phyloP scores from a whole-genome alignment of 371 early-diverging fungal species.

The Lichtheimia ramosa region DNA sequence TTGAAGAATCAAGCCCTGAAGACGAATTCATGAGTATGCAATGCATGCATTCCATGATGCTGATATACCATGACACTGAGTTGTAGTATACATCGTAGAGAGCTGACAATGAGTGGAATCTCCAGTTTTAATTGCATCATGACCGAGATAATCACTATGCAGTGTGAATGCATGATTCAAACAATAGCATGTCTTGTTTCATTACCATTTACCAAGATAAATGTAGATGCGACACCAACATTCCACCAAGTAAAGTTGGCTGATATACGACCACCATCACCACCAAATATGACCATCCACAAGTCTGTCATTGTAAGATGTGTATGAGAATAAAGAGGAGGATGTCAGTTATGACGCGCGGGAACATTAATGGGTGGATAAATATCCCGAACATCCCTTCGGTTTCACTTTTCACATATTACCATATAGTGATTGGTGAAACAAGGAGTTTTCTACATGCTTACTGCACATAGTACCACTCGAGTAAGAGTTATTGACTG shows the following conservation, averaged over 20 bases:
- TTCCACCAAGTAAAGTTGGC: constrained; percentile 39
- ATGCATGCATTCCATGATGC: not conserved
- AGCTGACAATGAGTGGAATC: constrained; percentile 56
- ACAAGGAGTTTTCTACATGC: too few relatives aligned
- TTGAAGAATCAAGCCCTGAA: constrained; percentile 56
- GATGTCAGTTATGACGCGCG: too few relatives aligned
- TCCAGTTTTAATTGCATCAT: constrained; percentile 59
- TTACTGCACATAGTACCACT: too few relatives aligned
- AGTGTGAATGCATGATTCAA: not conserved
- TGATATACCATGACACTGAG: constrained; percentile 57
- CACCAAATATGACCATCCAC: not conserved
- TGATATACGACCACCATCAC: constrained; percentile 8
- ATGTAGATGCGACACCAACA: constrained; percentile 48
- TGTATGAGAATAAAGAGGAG: not conserved
- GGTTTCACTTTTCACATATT: too few relatives aligned
- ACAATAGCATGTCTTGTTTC: not conserved
- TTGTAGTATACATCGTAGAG: constrained; percentile 62
- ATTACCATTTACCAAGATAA: constrained; percentile 50
- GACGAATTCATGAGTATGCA: not conserved
- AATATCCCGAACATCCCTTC: too few relatives aligned
- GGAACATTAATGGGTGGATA: too few relatives aligned
- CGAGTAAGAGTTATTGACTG: too few relatives aligned
- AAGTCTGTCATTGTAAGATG: not conserved
- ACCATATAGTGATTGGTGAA: too few relatives aligned
- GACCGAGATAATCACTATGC: constrained; percentile 51